These are phyloP conservation scores for Bidens hawaiensis DNA, from an alignment of 140 eudicot species.

Conservation along the genomic window DNA sequence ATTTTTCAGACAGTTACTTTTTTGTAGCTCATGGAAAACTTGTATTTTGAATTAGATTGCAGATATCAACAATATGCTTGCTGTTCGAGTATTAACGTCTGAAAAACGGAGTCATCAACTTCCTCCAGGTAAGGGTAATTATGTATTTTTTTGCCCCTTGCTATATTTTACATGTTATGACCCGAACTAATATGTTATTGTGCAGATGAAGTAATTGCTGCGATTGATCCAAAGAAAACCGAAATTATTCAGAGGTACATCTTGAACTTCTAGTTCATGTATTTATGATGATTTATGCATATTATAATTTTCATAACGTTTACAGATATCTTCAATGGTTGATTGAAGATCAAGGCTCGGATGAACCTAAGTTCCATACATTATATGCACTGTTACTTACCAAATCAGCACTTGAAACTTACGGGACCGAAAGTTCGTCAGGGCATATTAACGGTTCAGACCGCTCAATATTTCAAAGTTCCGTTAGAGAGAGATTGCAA, in stretches of 20 bases:
- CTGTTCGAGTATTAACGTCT: slow-evolving; percentile 72
- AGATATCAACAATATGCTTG: slow-evolving; percentile 74
- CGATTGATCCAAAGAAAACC: slow-evolving; percentile 83
- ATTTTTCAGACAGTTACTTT: not conserved
- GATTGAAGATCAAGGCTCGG: slow-evolving; percentile 94
- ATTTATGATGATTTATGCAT: not conserved
- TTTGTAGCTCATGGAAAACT: slow-evolving; percentile 17
- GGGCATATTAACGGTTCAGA: slow-evolving; percentile 32
- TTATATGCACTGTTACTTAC: slow-evolving; percentile 84
- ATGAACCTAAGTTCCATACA: slow-evolving; percentile 78
- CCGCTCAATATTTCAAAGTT: slow-evolving; percentile 51
- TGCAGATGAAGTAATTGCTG: slow-evolving; percentile 79
- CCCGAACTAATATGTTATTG: slow-evolving; percentile 3
- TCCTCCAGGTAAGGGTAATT: slow-evolving; percentile 60
- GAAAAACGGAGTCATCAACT: slow-evolving; percentile 65
- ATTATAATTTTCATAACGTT: slow-evolving; percentile 10
- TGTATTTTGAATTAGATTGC: slow-evolving; percentile 56
- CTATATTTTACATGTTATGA: not conserved
- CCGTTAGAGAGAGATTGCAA: slow-evolving; percentile 86
- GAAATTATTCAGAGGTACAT: slow-evolving; percentile 76
- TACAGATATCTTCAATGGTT: slow-evolving; percentile 94
- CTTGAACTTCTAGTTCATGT: not conserved
- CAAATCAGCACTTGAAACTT: slow-evolving; percentile 71
- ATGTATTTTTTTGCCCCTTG: slow-evolving; percentile 5
- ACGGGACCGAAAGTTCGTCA: slow-evolving; percentile 31